Evolutionary conservation across 73 alveolate species (phyloP), one percentile per base, ranked within the genome.

Genomic region (Stentor roeselii): DNA sequence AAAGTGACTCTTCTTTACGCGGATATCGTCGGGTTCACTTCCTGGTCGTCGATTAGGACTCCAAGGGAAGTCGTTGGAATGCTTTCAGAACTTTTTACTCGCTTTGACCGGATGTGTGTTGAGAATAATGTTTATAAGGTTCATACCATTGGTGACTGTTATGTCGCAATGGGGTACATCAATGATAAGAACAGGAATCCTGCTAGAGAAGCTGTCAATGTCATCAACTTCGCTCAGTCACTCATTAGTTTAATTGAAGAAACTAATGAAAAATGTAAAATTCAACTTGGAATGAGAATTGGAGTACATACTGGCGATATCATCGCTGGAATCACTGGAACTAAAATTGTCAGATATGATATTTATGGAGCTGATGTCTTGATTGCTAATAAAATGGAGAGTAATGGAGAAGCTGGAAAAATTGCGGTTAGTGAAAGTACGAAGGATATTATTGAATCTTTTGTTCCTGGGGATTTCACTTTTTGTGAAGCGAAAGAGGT

Each of bases 1-100:
- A 92, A 90, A 76, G 99, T 95, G 35, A 96, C 99, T 34, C 85
- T 97, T 78, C 91, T 97, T 35, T 97, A 92, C 76, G 98, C 99
- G 58, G 99, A 97, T 91, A 94, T 94, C 11, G 97, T 93, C 4
- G 84, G 93, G 4, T 94, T 90, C 41, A 94, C 98, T 14, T 86
- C 89, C 42, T 94, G 88, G 80, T 94, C 97, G 6, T 89, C 93
- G 41, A 36, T 84, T 41, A 95, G 91, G 60, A 86, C 95, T 60
- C 99, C 99, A 3, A 92, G 90, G 76, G 97, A 96, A 80, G 99
- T 97, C 0, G 98, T 97, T 14, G 88, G 89, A 60, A 82, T 97
- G 93, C 91, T 97, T 21, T 86, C 95, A 84, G 95, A 93, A 80
- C 90, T 97, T 82, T 97, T 97, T 84, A 87, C 95, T 67, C 89